Evolutionary conservation across 305 asterid genomes (phyloP).

Genomic region (Fraxinus sp.): DNA sequence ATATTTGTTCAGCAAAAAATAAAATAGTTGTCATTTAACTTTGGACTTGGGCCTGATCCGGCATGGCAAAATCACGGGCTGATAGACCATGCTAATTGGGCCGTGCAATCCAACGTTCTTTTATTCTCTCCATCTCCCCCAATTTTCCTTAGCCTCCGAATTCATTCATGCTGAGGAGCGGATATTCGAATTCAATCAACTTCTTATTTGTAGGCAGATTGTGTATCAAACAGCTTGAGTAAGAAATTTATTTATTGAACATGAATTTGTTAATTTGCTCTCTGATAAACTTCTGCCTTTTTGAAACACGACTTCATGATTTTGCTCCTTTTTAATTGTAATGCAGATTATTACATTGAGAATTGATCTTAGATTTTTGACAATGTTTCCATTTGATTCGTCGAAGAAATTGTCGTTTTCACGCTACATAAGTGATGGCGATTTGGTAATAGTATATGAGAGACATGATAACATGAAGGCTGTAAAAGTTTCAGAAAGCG

Average conservation of each 20-base stretch:
- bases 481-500: constrained; percentile 57
- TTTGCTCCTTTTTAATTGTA: neutral
- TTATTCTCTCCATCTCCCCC: neutral
- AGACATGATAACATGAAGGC: constrained; percentile 76
- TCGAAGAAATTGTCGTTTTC: constrained; percentile 53
- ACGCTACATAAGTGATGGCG: constrained; percentile 60
- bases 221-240: neutral
- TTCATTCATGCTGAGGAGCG: neutral
- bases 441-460: constrained; percentile 78
- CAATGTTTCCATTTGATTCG: constrained; percentile 52
- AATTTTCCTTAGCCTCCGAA: neutral
- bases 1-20: neutral
- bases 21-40: neutral
- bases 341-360: neutral
- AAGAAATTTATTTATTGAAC: neutral
- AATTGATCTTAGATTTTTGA: neutral
- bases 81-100: neutral
- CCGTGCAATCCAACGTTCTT: neutral
- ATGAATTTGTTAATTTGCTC: neutral
- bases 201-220: neutral
- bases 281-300: neutral
- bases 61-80: neutral
- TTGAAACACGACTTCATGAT: neutral
- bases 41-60: neutral
- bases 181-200: neutral